phyloP scores from a whole-genome alignment of 768 basidiomycete genomes.

The Mycena sanguinolenta region DNA sequence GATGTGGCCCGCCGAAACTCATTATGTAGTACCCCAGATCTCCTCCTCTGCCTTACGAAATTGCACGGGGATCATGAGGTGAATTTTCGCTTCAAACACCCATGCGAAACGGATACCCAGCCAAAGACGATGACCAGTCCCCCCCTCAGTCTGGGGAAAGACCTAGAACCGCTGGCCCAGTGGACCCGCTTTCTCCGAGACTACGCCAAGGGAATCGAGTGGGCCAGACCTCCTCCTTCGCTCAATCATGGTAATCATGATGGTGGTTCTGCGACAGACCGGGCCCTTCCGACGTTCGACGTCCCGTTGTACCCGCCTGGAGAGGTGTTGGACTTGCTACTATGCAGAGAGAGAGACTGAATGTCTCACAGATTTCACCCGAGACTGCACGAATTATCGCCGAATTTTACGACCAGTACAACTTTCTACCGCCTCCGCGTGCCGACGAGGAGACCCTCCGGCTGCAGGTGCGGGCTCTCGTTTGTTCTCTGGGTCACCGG shows the following conservation, averaged over 20 bases:
- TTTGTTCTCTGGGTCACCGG: background rate
- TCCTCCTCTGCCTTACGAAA: no score
- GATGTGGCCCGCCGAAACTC: no score
- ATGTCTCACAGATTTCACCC: constrained; percentile 5
- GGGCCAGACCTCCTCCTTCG: background rate
- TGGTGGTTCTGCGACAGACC: no score
- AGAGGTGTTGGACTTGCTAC: background rate
- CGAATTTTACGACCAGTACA: constrained; percentile 25
- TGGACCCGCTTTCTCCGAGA: constrained; percentile 20
- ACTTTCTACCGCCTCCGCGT: constrained; percentile 29
- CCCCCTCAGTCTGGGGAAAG: background rate
- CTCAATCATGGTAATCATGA: no score
- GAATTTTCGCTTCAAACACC: background rate
- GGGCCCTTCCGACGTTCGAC: background rate
- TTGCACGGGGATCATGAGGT: no score
- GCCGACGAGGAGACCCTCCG: constrained; percentile 25
- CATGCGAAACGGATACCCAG: background rate
- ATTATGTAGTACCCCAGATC: no score
- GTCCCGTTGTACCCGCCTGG: constrained; percentile 24
- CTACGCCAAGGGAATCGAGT: constrained; percentile 15
- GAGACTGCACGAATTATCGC: constrained; percentile 25
- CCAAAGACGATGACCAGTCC: background rate
- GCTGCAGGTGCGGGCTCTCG: background rate
- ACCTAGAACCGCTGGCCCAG: constrained; percentile 2
- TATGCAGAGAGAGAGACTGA: background rate